Percentiles rank a stretch among this genome's conserved stretches.
phyloP scores from a whole-genome alignment of 2,329 filamentous ascomycete species.

The Exophiala calicioides region DNA sequence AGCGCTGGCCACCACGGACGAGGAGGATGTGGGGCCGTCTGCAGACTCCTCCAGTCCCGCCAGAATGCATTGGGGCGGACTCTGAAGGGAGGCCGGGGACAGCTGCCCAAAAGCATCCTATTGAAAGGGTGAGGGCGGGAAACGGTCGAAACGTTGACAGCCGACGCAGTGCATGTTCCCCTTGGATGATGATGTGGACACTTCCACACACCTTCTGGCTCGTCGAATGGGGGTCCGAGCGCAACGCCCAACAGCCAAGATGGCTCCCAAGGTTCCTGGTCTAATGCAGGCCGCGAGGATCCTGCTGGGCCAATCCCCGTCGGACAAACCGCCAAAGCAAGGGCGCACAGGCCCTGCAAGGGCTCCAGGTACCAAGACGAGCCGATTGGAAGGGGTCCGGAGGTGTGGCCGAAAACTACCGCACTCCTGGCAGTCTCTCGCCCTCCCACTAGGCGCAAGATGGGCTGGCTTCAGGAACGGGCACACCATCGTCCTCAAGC shows the following conservation, averaged over 20 bases:
- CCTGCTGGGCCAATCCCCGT: slow-evolving; percentile 15
- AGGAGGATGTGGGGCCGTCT: slow-evolving; percentile 14
- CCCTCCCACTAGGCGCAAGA: slow-evolving; percentile 24
- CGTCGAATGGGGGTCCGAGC: slow-evolving; percentile 28
- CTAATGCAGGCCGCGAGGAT: slow-evolving; percentile 28
- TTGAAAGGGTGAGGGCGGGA: slow-evolving; percentile 5
- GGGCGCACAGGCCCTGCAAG: slow-evolving; percentile 7
- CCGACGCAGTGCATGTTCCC: slow-evolving; percentile 6
- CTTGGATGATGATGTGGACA: slow-evolving; percentile 13
- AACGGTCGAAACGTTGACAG: slow-evolving; percentile 24
- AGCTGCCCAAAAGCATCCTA: slow-evolving; percentile 14
- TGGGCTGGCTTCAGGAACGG: slow-evolving; percentile 26
- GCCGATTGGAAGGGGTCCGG: slow-evolving; percentile 25
- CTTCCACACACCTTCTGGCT: slow-evolving; percentile 9
- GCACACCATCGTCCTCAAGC: slow-evolving; percentile 23
- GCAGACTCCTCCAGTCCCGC: slow-evolving; percentile 2
- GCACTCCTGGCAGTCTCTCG: slow-evolving; percentile 17
- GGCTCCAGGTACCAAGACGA: slow-evolving; percentile 24
- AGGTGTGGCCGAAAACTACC: slow-evolving; percentile 19
- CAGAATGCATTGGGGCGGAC: background rate
- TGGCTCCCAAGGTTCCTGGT: slow-evolving; percentile 11
- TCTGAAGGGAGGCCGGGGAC: slow-evolving; percentile 6
- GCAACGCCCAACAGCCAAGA: slow-evolving; percentile 25
- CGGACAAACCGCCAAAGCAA: slow-evolving; percentile 2
- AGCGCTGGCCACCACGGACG: slow-evolving; percentile 19